phyloP scores from a whole-genome alignment of 345 rosid genomes.

The Balakata baccata region DNA sequence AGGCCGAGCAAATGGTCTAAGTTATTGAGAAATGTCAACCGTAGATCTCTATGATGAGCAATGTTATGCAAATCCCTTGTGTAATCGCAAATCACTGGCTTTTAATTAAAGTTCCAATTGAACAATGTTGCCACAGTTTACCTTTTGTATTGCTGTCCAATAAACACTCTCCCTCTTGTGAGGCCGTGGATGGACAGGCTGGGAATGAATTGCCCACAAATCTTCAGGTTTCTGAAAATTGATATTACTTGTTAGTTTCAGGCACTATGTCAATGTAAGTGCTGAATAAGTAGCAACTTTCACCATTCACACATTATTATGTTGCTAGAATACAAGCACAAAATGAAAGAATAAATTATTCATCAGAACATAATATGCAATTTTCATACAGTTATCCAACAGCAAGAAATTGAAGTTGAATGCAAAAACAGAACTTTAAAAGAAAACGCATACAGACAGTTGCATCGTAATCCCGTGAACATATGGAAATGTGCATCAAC shows the following conservation, averaged over 20 bases:
- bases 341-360: background rate
- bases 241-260: constrained; percentile 15
- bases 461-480: background rate
- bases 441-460: no score
- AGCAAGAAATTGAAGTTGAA: background rate
- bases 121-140: constrained; percentile 2
- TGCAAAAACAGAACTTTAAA: background rate
- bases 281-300: background rate
- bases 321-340: background rate
- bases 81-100: background rate
- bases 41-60: background rate
- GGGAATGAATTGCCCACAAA: constrained; percentile 86
- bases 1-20: background rate
- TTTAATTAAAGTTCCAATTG: background rate
- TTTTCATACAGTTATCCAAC: background rate
- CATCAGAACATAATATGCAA: background rate
- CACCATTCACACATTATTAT: background rate
- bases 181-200: constrained; percentile 73
- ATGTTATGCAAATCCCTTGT: background rate
- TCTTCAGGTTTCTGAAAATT: constrained; percentile 83
- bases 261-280: constrained; percentile 14
- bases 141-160: constrained; percentile 91
- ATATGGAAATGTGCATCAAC: no score
- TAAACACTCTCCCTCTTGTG: constrained; percentile 63
- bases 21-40: no score